Percentiles rank a stretch among this genome's conserved stretches.
Conservation (phyloP, 2,329 filamentous ascomycete species). For the Nemania abortiva region DNA sequence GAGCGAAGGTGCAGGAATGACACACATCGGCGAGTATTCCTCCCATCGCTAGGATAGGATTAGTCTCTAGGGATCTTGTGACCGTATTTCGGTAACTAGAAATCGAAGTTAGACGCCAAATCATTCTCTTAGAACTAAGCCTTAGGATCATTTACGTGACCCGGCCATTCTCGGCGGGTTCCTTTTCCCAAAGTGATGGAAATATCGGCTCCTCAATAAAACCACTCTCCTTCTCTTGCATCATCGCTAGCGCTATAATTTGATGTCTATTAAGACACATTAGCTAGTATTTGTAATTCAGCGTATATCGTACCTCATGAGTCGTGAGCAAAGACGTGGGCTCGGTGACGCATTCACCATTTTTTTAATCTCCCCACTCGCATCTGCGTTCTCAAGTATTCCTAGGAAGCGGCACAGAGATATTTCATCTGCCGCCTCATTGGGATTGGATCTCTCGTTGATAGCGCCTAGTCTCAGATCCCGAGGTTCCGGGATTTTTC, state of each 20-base stretch:
- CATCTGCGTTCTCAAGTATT: conserved; percentile 15
- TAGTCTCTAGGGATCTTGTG: conserved; percentile 9
- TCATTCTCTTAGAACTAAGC: no score
- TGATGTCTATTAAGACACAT: conserved; percentile 24
- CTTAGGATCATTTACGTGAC: no score
- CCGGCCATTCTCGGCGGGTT: background rate
- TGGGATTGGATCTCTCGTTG: no score
- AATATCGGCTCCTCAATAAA: conserved; percentile 1
- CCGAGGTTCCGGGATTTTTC: conserved; percentile 15
- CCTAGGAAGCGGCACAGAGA: background rate
- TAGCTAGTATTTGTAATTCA: background rate
- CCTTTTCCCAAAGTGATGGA: conserved; percentile 22
- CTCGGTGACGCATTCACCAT: background rate
- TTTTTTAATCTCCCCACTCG: background rate
- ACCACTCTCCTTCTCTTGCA: conserved; percentile 22
- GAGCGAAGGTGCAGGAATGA: no score
- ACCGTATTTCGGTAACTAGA: conserved; percentile 30
- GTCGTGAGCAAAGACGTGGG: conserved; percentile 6
- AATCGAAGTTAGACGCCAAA: no score
- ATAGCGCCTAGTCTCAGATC: no score
- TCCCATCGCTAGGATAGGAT: conserved; percentile 7
- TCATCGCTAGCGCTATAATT: conserved; percentile 19
- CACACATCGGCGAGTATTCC: conserved; percentile 35
- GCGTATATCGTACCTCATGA: background rate
- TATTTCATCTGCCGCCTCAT: no score